phyloP scores from a whole-genome alignment of 768 basidiomycete species.

The Leccinum broughii region DNA sequence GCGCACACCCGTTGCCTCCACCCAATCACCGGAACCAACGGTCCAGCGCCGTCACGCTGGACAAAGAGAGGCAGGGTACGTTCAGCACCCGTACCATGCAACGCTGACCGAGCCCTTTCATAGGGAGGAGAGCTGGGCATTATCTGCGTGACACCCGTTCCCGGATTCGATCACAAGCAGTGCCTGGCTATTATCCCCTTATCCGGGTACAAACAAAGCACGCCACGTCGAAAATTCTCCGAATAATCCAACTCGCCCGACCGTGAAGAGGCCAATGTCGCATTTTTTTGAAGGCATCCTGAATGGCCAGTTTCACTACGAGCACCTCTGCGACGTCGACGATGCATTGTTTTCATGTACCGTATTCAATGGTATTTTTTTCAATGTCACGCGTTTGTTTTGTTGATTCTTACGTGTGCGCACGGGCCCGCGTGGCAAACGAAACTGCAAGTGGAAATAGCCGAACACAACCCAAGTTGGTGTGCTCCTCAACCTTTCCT shows the following conservation, averaged over 20 bases:
- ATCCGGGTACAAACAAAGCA: slow-evolving; percentile 35
- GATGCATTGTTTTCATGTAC: slow-evolving; percentile 30
- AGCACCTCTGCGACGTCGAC: slow-evolving; percentile 21
- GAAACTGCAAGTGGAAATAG: slow-evolving; percentile 41
- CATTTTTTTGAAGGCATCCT: slow-evolving; percentile 14
- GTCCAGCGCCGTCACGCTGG: slow-evolving; percentile 1
- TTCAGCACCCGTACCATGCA: neutral
- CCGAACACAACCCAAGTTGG: slow-evolving; percentile 41
- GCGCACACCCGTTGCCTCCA: slow-evolving; percentile 18
- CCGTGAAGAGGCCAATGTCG: neutral
- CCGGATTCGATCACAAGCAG: slow-evolving; percentile 26
- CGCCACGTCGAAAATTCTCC: slow-evolving; percentile 13
- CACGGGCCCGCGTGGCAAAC: slow-evolving; percentile 42
- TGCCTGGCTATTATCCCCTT: slow-evolving; percentile 25
- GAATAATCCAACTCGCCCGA: slow-evolving; percentile 12
- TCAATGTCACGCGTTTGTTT: slow-evolving; percentile 33
- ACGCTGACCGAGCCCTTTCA: slow-evolving; percentile 8
- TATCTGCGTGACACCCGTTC: slow-evolving; percentile 9
- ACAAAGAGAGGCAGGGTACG: slow-evolving; percentile 14
- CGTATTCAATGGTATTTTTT: slow-evolving; percentile 33
- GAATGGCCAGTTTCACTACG: slow-evolving; percentile 17
- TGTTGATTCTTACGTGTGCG: slow-evolving; percentile 40
- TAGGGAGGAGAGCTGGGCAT: slow-evolving; percentile 1
- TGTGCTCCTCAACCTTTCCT: slow-evolving; percentile 41
- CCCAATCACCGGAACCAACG: slow-evolving; percentile 25